Evolutionary conservation across 2,329 filamentous ascomycete species (phyloP).

Genomic region (Fusarium fujikuroi): DNA sequence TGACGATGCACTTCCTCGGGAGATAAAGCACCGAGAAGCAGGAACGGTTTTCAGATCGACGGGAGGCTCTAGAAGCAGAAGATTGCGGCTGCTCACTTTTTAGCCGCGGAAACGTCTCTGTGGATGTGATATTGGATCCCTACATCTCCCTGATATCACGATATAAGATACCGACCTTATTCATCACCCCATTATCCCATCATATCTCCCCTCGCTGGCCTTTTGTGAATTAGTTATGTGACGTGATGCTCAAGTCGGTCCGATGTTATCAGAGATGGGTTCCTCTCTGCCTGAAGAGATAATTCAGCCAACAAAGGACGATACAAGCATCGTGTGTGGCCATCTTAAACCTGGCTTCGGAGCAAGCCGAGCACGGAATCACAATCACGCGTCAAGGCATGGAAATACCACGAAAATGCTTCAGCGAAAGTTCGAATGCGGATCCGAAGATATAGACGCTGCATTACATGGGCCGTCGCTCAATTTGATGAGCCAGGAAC

Average conservation of each 20-base stretch:
- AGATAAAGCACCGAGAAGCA: background rate
- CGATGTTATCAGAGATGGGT: conserved; percentile 13
- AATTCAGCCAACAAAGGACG: background rate
- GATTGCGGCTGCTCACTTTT: background rate
- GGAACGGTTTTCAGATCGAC: background rate
- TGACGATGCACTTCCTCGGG: conserved; percentile 14
- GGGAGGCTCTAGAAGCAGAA: background rate
- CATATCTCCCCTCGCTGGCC: background rate
- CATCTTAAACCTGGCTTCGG: background rate
- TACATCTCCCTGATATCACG: conserved; percentile 5
- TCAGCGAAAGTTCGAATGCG: background rate
- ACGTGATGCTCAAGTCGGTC: background rate
- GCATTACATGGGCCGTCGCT: conserved; percentile 3
- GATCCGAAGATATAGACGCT: conserved; percentile 19
- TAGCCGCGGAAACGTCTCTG: background rate
- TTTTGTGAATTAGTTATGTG: background rate
- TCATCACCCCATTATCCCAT: background rate
- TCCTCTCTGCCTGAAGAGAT: background rate
- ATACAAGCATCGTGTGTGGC: background rate
- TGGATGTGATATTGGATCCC: background rate
- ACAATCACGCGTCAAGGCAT: background rate
- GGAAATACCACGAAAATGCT: background rate
- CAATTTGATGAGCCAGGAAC: conserved; percentile 1
- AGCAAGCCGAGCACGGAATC: background rate
- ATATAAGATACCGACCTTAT: background rate